Evolutionary conservation across 164 flowering plant genomes (phyloP).

Genomic region (Taxillus chinensis): DNA sequence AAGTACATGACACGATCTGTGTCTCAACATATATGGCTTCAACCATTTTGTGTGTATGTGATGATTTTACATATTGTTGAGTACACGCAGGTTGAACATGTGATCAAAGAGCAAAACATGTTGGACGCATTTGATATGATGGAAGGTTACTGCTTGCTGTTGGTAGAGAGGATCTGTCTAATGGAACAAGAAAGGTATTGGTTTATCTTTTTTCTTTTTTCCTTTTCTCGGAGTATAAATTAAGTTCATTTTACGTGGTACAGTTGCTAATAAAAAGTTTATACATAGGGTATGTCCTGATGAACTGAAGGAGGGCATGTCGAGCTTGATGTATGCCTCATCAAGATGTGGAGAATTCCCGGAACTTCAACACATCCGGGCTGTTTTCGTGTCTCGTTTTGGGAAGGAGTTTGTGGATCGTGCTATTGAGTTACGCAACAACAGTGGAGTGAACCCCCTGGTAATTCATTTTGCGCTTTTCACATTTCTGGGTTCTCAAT

Average conservation of each 20-base stretch:
- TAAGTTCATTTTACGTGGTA: background rate
- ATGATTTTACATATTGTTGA: background rate
- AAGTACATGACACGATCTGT: too few species aligned
- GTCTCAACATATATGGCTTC: too few species aligned
- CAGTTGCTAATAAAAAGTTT: too few species aligned
- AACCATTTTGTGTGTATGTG: too few species aligned
- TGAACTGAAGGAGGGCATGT: constrained; percentile 60
- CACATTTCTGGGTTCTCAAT: background rate
- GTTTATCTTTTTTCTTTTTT: background rate
- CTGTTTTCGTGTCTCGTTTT: constrained; percentile 35
- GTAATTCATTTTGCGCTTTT: constrained; percentile 16
- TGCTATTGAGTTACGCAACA: constrained; percentile 59
- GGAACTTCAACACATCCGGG: constrained; percentile 70
- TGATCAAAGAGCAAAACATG: constrained; percentile 45
- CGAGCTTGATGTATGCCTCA: constrained; percentile 56
- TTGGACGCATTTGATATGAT: constrained; percentile 31
- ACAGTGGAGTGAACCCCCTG: constrained; percentile 57
- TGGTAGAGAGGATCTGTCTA: constrained; percentile 37
- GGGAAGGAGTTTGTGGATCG: constrained; percentile 70
- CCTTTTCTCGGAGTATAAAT: background rate
- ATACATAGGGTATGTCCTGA: constrained; percentile 60
- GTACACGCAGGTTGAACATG: constrained; percentile 34
- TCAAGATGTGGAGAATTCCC: constrained; percentile 87
- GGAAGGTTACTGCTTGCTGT: constrained; percentile 28
- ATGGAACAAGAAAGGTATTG: constrained; percentile 31